Evolutionary conservation across 805 yeast genomes (phyloP), one percentile per base, ranked within the genome.

Genomic region (Pichia occidentalis): DNA sequence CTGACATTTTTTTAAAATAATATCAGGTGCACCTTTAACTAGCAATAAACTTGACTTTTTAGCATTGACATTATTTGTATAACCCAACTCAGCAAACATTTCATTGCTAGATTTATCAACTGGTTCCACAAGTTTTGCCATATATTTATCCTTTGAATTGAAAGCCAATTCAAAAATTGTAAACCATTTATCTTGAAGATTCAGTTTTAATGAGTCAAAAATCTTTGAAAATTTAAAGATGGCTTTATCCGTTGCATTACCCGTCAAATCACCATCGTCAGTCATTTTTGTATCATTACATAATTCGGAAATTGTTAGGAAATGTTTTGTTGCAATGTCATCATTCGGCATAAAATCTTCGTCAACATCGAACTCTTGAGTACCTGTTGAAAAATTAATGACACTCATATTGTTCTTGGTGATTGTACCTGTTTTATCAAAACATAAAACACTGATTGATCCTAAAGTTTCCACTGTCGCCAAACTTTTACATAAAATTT

Each of bases 231-330:
- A 67, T 29, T 61, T 48, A 24, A 60, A 63, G 19, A 68, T 45
- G 13, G 75, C 69, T 37, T 60, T 59, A 45, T 71, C 71, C 8
- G 77, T 71, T 16, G 75, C 75, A 53, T 71, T 70, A 12, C 74
- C 75, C 14, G 48, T 53, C 34, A 59, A 46, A 16, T 39, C 48
- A 32, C 57, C 52, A 17, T 29, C 20, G 13, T 16, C 36, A 12
- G 34, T 11, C 2, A 32, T 11, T 10, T 7, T 8, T 9, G 34
- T 8, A 24, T 32, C n/a, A n/a, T n/a, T n/a, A n/a, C n/a, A n/a
- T n/a, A n/a, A n/a, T n/a, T n/a, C n/a, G n/a, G 33, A 30, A 22
- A 30, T 30, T n/a, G 21, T 30, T n/a, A 28, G 20, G n/a, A 24
- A 31, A 7, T 28, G 24, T n/a, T 20, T 29, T 5, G 30, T 19